A percentile compares a stretch with the other conserved stretches of the same genome.
phyloP scores from a whole-genome alignment of 805 yeast genomes.

The Vanderwaltozyma tropicalis region DNA sequence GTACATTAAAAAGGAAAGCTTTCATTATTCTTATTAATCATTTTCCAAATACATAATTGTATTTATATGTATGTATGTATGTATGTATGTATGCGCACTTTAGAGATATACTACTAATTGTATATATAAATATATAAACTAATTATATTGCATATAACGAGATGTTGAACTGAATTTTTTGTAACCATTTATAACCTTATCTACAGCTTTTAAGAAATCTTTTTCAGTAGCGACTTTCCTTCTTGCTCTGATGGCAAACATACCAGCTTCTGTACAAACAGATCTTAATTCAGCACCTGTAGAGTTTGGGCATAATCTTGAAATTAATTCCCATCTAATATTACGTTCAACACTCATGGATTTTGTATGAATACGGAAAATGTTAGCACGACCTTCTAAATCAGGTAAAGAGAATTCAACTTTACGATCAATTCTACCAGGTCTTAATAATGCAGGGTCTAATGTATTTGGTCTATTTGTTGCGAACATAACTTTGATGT shows the following conservation, averaged over 20 bases:
- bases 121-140: conserved; percentile 7
- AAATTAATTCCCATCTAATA: conserved; percentile 96
- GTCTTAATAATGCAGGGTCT: conserved; percentile 95
- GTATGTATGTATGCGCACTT: too few relatives aligned
- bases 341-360: conserved; percentile 97
- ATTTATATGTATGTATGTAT: too few relatives aligned
- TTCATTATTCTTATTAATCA: background rate
- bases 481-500: conserved; percentile 98
- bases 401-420: conserved; percentile 96
- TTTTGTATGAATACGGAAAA: conserved; percentile 93
- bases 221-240: conserved; percentile 97
- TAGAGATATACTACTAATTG: too few relatives aligned
- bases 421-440: conserved; percentile 97
- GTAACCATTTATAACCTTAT: conserved; percentile 96
- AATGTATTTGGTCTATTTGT: conserved; percentile 96
- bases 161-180: conserved; percentile 95
- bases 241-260: conserved; percentile 98
- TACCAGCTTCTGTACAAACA: conserved; percentile 98
- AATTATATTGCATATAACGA: conserved; percentile 97
- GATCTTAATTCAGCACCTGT: conserved; percentile 98
- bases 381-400: conserved; percentile 94
- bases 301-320: conserved; percentile 93
- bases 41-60: too few relatives aligned
- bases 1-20: too few relatives aligned
- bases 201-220: conserved; percentile 95